These are phyloP conservation scores for Trichoderma erinaceum DNA, from an alignment of 495 filamentous ascomycete species.

Conservation along the genomic window DNA sequence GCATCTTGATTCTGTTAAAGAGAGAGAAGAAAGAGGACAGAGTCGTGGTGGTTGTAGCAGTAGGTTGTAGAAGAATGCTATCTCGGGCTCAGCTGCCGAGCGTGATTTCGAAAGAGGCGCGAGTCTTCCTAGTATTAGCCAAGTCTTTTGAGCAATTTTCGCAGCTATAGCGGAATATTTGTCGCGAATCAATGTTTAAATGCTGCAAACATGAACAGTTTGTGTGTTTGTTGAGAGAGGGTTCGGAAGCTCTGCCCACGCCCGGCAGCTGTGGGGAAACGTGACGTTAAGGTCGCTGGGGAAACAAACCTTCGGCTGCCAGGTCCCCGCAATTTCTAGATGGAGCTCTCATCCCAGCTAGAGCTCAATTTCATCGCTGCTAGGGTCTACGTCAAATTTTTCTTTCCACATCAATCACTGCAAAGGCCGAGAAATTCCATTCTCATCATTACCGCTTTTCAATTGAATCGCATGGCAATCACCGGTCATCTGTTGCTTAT, in stretches of 20 bases:
- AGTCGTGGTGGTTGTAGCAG: not conserved
- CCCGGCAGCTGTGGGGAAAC: conserved; percentile 2
- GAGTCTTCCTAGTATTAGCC: too few relatives aligned
- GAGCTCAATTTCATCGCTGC: not conserved
- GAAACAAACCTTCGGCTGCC: not conserved
- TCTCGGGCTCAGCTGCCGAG: not conserved
- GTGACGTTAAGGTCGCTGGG: conserved; percentile 12
- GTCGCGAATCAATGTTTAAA: not conserved
- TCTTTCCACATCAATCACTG: not conserved
- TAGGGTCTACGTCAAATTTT: not conserved
- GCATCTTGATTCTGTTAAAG: not conserved
- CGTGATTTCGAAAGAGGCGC: too few relatives aligned
- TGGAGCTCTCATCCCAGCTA: not conserved
- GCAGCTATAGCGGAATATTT: too few relatives aligned
- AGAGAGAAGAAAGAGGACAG: not conserved
- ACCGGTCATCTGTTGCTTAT: not conserved
- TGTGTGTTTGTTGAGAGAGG: not conserved
- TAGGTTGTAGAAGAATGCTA: not conserved
- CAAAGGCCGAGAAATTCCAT: not conserved
- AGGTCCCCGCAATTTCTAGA: conserved; percentile 7
- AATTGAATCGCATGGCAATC: not conserved
- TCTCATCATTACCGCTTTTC: not conserved
- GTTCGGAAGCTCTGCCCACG: not conserved
- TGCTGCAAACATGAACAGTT: not conserved
- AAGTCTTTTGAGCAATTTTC: too few relatives aligned